Base-by-base conservation (phyloP, 345 rosid genomes). In the Heritiera fomes region DNA sequence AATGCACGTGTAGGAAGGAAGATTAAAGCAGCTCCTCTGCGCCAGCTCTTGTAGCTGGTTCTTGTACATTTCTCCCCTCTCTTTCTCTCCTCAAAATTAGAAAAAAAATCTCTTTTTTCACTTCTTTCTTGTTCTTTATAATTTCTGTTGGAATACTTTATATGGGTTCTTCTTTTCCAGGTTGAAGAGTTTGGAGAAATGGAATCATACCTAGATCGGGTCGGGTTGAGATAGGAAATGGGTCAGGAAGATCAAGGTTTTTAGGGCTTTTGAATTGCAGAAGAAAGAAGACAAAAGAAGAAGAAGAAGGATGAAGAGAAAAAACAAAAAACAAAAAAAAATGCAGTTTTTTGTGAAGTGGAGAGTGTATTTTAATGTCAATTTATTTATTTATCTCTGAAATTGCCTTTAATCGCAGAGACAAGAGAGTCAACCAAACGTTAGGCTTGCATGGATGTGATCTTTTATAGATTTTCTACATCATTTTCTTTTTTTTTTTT, bases 1-100 rank as follows among this genome's bases (percentile, higher is more conserved):
- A 60, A 96, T 84, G 87, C 97, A 94, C 5, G 94, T 90, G 80
- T 96, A 96, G 13, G 97, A 91, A 10, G 99, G 99, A 7, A 96
- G 93, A 81, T 83, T 86, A 85, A 96, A 96, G 90, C 99, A 96
- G 97, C 99, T 96, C 89, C 99, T 89, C 92, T 96, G 99, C 82
- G 99, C 99, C 87, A 96, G 94, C 98, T 96, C 99, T 80, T 96
- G 99, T 20, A 96, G 89, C 97, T 96, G 99, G 87, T 96, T 96
- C 93, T 96, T 96, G 83, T 96, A 96, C 99, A 96, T 96, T 87
- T 92, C 89, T 73, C 53, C 34, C 53, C 40, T 68, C 65, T 12
- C 38, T 10, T 17, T 55, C 30, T 53, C 73, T 32, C 28, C 64
- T 67, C 52, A 17, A 52, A 71, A 12, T 2, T 8, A 6, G 0